These are phyloP conservation scores for Manihot esculenta DNA, from an alignment of 441 rosid species.

Conservation along the genomic window DNA sequence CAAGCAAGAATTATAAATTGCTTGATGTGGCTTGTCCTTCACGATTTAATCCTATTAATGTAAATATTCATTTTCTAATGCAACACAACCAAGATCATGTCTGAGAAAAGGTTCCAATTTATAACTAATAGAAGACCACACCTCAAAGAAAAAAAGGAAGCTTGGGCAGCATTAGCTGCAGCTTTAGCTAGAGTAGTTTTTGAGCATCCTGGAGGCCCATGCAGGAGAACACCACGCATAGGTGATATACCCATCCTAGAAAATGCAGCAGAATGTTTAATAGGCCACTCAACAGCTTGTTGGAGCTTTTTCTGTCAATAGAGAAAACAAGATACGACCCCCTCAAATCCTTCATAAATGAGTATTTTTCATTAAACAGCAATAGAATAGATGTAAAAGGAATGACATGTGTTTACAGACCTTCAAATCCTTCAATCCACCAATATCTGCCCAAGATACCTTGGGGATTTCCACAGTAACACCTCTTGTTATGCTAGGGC, in stretches of 20 bases:
- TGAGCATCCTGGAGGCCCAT: conserved; percentile 99
- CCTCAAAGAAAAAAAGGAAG: conserved; percentile 93
- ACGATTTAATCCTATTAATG: background rate
- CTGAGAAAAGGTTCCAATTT: background rate
- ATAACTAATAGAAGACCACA: conserved; percentile 24
- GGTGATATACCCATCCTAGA: conserved; percentile 79
- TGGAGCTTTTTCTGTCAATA: conserved; percentile 71
- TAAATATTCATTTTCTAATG: background rate
- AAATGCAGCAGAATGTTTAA: conserved; percentile 74
- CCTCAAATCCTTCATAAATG: background rate
- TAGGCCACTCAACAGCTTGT: conserved; percentile 95
- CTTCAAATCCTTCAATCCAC: conserved; percentile 81
- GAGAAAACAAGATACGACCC: conserved; percentile 6
- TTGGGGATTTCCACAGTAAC: conserved; percentile 86
- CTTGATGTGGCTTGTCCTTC: no score
- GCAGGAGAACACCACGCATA: conserved; percentile 78
- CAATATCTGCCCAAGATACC: conserved; percentile 89
- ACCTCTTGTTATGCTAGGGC: conserved; percentile 92
- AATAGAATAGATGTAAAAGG: background rate
- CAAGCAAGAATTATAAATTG: background rate
- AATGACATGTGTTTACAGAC: conserved; percentile 33
- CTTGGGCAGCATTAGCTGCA: conserved; percentile 89
- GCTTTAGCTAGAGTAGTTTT: conserved; percentile 98
- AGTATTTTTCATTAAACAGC: conserved; percentile 11
- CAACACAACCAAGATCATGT: background rate